Evolutionary conservation across 352 stramenopile species (phyloP).

Genomic region (Phytophthora citrophthora): DNA sequence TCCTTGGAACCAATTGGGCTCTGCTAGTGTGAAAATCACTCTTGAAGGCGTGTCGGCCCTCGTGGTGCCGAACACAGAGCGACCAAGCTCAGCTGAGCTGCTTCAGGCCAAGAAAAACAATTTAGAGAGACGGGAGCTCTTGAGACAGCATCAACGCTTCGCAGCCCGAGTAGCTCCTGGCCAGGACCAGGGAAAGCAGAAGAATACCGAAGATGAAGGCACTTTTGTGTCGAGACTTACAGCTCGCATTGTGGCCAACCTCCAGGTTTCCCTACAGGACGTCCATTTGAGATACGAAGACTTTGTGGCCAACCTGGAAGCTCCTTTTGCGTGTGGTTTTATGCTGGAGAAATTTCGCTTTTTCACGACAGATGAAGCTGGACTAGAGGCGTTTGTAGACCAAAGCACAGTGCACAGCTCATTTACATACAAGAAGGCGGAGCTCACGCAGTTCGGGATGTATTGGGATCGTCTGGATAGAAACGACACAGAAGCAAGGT

Average conservation of each 20-base stretch:
- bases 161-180: slow-evolving; percentile 43
- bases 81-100: slow-evolving; percentile 57
- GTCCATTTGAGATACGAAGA: slow-evolving; percentile 86
- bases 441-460: slow-evolving; percentile 50
- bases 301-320: slow-evolving; percentile 58
- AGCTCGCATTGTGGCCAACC: slow-evolving; percentile 78
- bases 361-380: slow-evolving; percentile 76
- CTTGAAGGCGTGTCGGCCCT: slow-evolving; percentile 79
- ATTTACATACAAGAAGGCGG: slow-evolving; percentile 74
- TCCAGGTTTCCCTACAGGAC: slow-evolving; percentile 76
- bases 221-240: slow-evolving; percentile 84
- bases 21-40: slow-evolving; percentile 75
- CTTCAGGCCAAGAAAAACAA: slow-evolving; percentile 64
- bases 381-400: slow-evolving; percentile 74
- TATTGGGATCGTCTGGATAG: slow-evolving; percentile 75
- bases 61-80: slow-evolving; percentile 65
- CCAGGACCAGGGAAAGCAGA: slow-evolving; percentile 9
- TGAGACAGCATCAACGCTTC: slow-evolving; percentile 75
- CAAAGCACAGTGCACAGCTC: slow-evolving; percentile 38
- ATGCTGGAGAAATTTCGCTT: slow-evolving; percentile 74
- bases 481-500: slow-evolving; percentile 21
- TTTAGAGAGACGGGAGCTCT: slow-evolving; percentile 70
- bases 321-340: slow-evolving; percentile 75
- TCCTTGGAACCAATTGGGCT: slow-evolving; percentile 86
- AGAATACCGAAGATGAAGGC: slow-evolving; percentile 65